Evolutionary conservation across 1,284 basidiomycete genomes (phyloP).

Genomic region (Leccinum subatratum): DNA sequence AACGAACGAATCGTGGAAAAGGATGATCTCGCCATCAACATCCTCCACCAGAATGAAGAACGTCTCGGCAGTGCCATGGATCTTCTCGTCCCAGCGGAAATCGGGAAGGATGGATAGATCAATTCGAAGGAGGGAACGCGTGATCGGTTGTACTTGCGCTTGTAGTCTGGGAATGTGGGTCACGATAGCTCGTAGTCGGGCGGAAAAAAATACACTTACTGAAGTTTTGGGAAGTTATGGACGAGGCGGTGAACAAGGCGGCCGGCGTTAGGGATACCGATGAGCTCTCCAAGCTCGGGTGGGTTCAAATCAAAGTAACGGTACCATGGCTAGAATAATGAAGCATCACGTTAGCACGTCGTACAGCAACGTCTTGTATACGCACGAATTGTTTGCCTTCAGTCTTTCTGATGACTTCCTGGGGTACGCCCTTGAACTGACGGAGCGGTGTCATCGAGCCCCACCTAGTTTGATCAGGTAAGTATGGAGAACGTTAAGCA

Average conservation of each 20-base stretch:
- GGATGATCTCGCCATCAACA: conserved; percentile 92
- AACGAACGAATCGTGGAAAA: conserved; percentile 92
- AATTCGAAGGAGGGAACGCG: conserved; percentile 81
- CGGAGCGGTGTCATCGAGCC: conserved; percentile 58
- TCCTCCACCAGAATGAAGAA: conserved; percentile 96
- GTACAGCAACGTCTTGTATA: conserved; percentile 15
- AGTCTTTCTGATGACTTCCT: neutral
- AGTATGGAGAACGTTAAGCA: neutral
- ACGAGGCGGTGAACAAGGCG: conserved; percentile 87
- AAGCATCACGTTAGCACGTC: neutral
- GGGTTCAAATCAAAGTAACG: conserved; percentile 86
- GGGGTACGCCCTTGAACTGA: conserved; percentile 78
- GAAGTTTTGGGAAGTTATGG: conserved; percentile 91
- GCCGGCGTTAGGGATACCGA: conserved; percentile 89
- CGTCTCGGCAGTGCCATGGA: conserved; percentile 82
- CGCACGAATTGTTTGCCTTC: conserved; percentile 94
- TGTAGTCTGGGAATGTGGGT: conserved; percentile 51
- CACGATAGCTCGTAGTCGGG: neutral
- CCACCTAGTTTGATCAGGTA: conserved; percentile 58
- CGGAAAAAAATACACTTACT: conserved; percentile 47
- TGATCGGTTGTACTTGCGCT: conserved; percentile 92
- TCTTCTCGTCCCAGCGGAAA: conserved; percentile 95
- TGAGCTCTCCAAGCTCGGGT: conserved; percentile 86
- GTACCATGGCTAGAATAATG: conserved; percentile 73
- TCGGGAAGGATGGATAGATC: conserved; percentile 91